Evolutionary conservation across 2,329 filamentous ascomycete genomes (phyloP).

Genomic region (Hypoxylon rubiginosum): DNA sequence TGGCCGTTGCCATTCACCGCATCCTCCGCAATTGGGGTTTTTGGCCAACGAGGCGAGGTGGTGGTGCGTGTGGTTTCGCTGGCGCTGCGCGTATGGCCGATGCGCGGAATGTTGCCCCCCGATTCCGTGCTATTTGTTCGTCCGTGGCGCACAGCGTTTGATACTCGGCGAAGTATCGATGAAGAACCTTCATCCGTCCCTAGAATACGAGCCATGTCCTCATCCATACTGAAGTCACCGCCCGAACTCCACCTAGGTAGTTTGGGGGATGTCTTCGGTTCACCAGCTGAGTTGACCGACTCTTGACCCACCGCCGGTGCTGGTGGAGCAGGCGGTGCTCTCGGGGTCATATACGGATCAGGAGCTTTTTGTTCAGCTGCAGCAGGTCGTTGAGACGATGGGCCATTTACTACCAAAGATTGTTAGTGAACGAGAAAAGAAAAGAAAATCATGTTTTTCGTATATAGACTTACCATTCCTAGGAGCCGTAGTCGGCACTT

Average conservation of each 20-base stretch:
- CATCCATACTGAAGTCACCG: slow-evolving; percentile 92
- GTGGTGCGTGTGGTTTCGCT: slow-evolving; percentile 76
- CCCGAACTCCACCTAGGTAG: slow-evolving; percentile 82
- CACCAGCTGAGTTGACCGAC: slow-evolving; percentile 58
- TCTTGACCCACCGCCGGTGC: slow-evolving; percentile 61
- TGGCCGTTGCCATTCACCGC: slow-evolving; percentile 61
- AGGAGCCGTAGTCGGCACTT: slow-evolving; percentile 62
- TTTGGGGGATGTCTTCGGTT: slow-evolving; percentile 72
- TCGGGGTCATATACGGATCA: slow-evolving; percentile 70
- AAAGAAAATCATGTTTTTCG: slow-evolving; percentile 24
- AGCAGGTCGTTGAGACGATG: slow-evolving; percentile 46
- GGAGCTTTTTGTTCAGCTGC: slow-evolving; percentile 59
- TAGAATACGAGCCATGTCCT: slow-evolving; percentile 92
- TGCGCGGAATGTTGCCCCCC: slow-evolving; percentile 58
- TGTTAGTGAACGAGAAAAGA: slow-evolving; percentile 35
- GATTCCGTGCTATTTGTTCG: slow-evolving; percentile 85
- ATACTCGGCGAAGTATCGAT: slow-evolving; percentile 88
- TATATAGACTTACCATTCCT: slow-evolving; percentile 59
- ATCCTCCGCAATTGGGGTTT: slow-evolving; percentile 73
- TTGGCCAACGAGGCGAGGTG: slow-evolving; percentile 77
- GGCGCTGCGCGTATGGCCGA: slow-evolving; percentile 71
- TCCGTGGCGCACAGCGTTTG: slow-evolving; percentile 93
- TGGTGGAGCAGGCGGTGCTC: slow-evolving; percentile 68
- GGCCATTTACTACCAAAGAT: slow-evolving; percentile 54
- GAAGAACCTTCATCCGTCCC: slow-evolving; percentile 81